Evolutionary conservation across 2,329 filamentous ascomycete species (phyloP).

Genomic region (Nannizzia gypsea): DNA sequence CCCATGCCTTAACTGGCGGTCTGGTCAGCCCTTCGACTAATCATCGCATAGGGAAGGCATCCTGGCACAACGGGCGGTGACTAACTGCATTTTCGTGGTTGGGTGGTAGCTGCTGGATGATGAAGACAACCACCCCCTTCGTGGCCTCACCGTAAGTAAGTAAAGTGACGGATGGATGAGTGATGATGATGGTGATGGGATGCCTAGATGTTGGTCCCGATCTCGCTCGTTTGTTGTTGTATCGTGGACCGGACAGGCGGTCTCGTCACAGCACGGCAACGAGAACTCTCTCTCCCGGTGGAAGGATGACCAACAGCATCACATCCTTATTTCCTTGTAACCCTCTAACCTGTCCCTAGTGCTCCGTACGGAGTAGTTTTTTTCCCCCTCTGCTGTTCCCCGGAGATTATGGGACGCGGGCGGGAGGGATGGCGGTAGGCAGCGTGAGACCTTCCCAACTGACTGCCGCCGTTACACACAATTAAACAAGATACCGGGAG

Average conservation of each 20-base stretch:
- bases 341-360: background rate
- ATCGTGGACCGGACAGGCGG: background rate
- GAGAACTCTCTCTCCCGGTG: no score
- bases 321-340: background rate
- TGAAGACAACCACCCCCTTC: background rate
- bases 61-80: conserved; percentile 3
- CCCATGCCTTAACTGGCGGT: background rate
- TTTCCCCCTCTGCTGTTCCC: no score
- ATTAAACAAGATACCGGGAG: conserved; percentile 7
- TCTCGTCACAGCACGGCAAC: background rate
- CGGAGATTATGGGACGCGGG: background rate
- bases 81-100: background rate
- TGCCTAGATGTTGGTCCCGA: background rate
- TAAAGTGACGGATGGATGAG: background rate
- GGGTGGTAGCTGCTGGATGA: background rate
- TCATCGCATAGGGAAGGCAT: background rate
- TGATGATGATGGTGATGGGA: background rate
- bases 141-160: background rate
- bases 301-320: conserved; percentile 1
- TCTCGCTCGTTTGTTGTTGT: background rate
- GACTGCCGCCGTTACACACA: conserved; percentile 7
- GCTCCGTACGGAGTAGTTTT: no score
- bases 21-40: background rate
- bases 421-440: background rate
- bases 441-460: background rate